phyloP scores from a whole-genome alignment of 2,329 filamentous ascomycete genomes.

The Cordyceps militaris region DNA sequence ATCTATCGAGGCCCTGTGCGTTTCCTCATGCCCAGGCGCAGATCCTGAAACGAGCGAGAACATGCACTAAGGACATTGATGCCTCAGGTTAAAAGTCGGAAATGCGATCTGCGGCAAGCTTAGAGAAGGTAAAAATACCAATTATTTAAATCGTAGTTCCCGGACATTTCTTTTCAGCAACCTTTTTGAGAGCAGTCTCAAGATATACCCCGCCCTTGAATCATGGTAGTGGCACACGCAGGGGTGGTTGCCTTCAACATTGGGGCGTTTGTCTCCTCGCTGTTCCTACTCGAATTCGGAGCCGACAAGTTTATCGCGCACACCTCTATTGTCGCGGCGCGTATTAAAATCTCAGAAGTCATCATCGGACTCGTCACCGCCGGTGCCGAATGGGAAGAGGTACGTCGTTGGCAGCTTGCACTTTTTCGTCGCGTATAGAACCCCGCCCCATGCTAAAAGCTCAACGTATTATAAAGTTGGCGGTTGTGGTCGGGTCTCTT shows the following conservation, averaged over 20 bases:
- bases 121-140: too few species aligned
- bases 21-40: too few species aligned
- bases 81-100: too few species aligned
- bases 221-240: neutral
- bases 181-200: too few species aligned
- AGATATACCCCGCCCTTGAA: neutral
- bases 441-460: neutral
- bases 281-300: conserved; percentile 44
- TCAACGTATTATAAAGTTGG: conserved; percentile 25
- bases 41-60: too few species aligned
- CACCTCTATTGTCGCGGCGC: conserved; percentile 38
- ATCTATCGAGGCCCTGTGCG: too few species aligned
- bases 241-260: conserved; percentile 22
- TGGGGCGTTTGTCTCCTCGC: conserved; percentile 34
- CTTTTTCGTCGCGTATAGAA: neutral
- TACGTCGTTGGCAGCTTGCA: neutral
- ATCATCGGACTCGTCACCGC: conserved; percentile 38
- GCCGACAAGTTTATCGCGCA: conserved; percentile 47
- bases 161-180: too few species aligned
- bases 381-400: neutral
- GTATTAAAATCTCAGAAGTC: conserved; percentile 37
- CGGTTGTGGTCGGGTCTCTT: conserved; percentile 41
- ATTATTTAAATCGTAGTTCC: too few species aligned
- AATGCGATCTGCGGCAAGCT: too few species aligned
- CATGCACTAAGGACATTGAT: too few species aligned